Percentiles rank a stretch among this genome's conserved stretches.
Conservation (phyloP, 805 yeast genomes). For the Zygoascus flipseniorum region DNA sequence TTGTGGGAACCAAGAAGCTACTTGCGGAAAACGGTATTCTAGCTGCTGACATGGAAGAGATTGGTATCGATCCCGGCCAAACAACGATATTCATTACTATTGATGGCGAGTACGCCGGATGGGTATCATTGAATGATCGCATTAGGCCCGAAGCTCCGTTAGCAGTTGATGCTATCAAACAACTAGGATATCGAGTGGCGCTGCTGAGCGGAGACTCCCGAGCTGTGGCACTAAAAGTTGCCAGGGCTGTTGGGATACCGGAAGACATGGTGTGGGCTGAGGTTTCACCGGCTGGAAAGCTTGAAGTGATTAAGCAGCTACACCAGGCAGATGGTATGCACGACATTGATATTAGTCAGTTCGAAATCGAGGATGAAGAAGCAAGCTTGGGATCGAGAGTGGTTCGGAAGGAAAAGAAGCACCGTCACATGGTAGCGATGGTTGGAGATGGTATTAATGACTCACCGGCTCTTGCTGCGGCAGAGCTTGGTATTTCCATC, state of each 20-base stretch:
- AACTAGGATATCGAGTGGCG: slow-evolving; percentile 54
- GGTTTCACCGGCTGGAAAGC: slow-evolving; percentile 70
- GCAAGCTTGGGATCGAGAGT: background rate
- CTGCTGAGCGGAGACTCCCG: slow-evolving; percentile 86
- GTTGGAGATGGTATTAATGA: slow-evolving; percentile 98
- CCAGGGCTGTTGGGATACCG: slow-evolving; percentile 58
- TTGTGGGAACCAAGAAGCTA: slow-evolving; percentile 43
- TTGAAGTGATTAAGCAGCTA: slow-evolving; percentile 51
- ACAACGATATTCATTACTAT: slow-evolving; percentile 53
- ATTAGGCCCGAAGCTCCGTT: slow-evolving; percentile 56
- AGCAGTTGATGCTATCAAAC: slow-evolving; percentile 47
- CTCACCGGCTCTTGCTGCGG: slow-evolving; percentile 87
- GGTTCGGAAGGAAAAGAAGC: slow-evolving; percentile 17
- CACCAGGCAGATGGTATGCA: slow-evolving; percentile 29
- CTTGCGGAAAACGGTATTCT: slow-evolving; percentile 1
- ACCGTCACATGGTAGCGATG: slow-evolving; percentile 51
- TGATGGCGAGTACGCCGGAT: slow-evolving; percentile 53
- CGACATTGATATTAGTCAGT: background rate
- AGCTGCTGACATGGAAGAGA: background rate
- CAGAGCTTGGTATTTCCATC: slow-evolving; percentile 86
- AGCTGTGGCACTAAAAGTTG: slow-evolving; percentile 55
- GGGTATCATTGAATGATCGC: slow-evolving; percentile 56
- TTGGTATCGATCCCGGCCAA: slow-evolving; percentile 27
- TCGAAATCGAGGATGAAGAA: slow-evolving; percentile 18
- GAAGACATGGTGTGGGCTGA: slow-evolving; percentile 59